Evolutionary conservation across 805 yeast species (phyloP).

Genomic region (Candida orba): DNA sequence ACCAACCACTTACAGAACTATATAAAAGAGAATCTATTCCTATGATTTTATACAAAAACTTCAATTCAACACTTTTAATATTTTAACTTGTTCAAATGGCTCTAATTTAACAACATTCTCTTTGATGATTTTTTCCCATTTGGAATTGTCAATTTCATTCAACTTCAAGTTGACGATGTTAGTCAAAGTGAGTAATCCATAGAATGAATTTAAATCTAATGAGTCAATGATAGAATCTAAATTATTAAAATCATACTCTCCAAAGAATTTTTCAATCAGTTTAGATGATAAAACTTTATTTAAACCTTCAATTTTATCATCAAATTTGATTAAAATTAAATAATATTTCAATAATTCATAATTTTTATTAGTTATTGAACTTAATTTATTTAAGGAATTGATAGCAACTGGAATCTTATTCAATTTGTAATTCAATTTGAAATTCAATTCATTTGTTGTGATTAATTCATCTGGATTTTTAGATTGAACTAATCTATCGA

Average conservation of each 20-base stretch:
- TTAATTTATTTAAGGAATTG: conserved; percentile 16
- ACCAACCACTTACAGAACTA: no score
- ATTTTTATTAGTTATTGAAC: conserved; percentile 13
- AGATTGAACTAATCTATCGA: conserved; percentile 31
- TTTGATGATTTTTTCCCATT: no score
- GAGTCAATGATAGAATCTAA: not conserved
- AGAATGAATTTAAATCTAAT: not conserved
- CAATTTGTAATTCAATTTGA: conserved; percentile 14
- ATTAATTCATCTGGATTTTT: conserved; percentile 30
- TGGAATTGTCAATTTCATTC: conserved; percentile 8
- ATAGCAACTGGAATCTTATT: conserved; percentile 22
- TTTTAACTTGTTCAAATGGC: conserved; percentile 15
- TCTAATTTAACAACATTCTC: conserved; percentile 1
- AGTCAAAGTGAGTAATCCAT: conserved; percentile 12
- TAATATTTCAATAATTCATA: conserved; percentile 15
- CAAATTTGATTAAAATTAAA: conserved; percentile 17
- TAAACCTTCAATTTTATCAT: conserved; percentile 12
- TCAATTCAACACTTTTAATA: not conserved
- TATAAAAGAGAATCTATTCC: no score
- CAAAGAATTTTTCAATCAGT: conserved; percentile 20
- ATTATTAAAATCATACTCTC: conserved; percentile 10
- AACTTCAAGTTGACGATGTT: conserved; percentile 13
- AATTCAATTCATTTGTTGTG: conserved; percentile 19
- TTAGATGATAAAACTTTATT: conserved; percentile 20
- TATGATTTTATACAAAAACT: no score